Percentiles rank a stretch among this genome's conserved stretches.
These are phyloP conservation scores for Penicillium angulare DNA, from an alignment of 495 filamentous ascomycete species.

Conservation along the genomic window DNA sequence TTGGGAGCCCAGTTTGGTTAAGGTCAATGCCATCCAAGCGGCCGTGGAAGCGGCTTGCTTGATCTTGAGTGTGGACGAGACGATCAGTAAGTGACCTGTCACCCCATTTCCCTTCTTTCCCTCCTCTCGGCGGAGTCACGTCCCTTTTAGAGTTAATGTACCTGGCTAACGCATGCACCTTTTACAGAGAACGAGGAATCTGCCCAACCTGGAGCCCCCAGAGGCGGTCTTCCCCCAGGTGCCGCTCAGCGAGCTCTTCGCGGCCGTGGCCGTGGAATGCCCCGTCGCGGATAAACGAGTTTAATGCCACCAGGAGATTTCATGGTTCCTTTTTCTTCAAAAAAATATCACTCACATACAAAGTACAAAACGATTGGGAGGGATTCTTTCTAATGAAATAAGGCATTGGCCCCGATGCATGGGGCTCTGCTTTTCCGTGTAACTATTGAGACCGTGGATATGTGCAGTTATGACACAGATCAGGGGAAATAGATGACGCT, in stretches of 20 bases:
- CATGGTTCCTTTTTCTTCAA: slow-evolving; percentile 8
- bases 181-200: slow-evolving; percentile 80
- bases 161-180: slow-evolving; percentile 14
- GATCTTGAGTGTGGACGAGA: slow-evolving; percentile 96
- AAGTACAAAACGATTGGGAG: slow-evolving; percentile 17
- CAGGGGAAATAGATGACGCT: slow-evolving; percentile 12
- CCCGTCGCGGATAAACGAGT: slow-evolving; percentile 44
- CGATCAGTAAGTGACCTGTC: slow-evolving; percentile 63
- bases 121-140: not conserved
- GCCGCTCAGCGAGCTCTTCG: slow-evolving; percentile 88
- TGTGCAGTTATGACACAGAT: slow-evolving; percentile 6
- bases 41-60: slow-evolving; percentile 92
- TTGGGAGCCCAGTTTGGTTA: slow-evolving; percentile 94
- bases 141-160: not conserved
- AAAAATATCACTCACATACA: too few relatives aligned
- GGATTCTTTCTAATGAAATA: slow-evolving; percentile 18
- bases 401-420: slow-evolving; percentile 1
- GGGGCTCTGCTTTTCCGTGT: slow-evolving; percentile 13
- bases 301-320: slow-evolving; percentile 19
- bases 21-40: slow-evolving; percentile 96
- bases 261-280: slow-evolving; percentile 88
- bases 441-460: slow-evolving; percentile 11
- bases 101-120: not conserved
- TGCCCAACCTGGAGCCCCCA: slow-evolving; percentile 72
- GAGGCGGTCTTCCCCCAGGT: slow-evolving; percentile 78